phyloP scores from a whole-genome alignment of 2,329 filamentous ascomycete genomes.

The Colletotrichum sp. region DNA sequence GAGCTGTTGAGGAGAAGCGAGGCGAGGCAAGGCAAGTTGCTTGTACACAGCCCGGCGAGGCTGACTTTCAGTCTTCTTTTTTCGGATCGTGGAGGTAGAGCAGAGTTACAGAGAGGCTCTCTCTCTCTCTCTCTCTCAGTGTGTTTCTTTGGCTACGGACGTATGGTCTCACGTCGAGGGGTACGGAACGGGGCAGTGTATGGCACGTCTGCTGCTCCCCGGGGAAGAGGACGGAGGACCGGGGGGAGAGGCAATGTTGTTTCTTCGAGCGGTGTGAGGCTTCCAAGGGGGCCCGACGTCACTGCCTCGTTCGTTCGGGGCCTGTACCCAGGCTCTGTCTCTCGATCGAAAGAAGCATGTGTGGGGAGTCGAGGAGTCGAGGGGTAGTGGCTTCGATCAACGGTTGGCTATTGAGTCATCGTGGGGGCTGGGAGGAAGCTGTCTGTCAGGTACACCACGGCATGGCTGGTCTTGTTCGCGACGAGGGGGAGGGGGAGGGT shows the following conservation, averaged over 20 bases:
- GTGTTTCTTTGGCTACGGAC: neutral
- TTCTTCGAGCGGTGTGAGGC: neutral
- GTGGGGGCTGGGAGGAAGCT: neutral
- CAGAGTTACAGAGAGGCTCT: neutral
- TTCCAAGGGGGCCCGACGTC: neutral
- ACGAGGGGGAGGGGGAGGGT: neutral
- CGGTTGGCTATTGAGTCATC: neutral
- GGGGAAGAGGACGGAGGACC: neutral
- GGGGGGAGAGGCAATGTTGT: neutral
- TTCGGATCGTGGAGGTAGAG: neutral
- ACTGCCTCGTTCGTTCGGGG: neutral
- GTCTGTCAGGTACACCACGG: neutral
- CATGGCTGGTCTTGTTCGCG: neutral
- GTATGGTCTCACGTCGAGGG: neutral
- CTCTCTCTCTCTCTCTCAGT: neutral
- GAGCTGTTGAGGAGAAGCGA: neutral
- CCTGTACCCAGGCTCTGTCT: neutral
- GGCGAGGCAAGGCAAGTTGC: neutral
- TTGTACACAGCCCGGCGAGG: neutral
- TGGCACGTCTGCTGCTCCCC: neutral
- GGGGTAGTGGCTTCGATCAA: neutral
- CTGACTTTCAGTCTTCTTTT: neutral
- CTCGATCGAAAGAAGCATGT: neutral
- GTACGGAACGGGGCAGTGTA: neutral
- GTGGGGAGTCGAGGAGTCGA: neutral